These are phyloP conservation scores for Cryptosporidium viatorum DNA, from an alignment of 169 alveolate species.

Conservation along the genomic window DNA sequence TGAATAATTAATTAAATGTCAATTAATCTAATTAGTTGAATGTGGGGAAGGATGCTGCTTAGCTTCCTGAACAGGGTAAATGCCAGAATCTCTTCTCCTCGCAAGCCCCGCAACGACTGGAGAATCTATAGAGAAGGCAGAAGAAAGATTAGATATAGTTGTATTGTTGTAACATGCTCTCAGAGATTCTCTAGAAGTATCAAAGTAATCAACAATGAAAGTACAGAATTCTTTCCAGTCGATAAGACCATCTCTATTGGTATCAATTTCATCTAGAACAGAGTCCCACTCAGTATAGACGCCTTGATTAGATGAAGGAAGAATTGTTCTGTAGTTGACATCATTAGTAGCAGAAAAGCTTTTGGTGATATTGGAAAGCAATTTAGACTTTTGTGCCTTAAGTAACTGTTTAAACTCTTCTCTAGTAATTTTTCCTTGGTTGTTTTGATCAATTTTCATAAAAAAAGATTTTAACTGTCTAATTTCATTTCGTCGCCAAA, in stretches of 20 bases:
- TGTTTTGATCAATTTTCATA: slow-evolving; percentile 41
- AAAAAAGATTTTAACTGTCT: slow-evolving; percentile 55
- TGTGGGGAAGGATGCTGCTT: neutral
- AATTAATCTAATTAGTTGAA: neutral
- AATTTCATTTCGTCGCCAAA: slow-evolving; percentile 54
- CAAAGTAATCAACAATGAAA: slow-evolving; percentile 35
- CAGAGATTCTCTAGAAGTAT: slow-evolving; percentile 29
- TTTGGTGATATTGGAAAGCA: slow-evolving; percentile 47
- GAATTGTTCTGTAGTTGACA: slow-evolving; percentile 35
- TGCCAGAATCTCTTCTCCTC: neutral
- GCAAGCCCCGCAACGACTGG: neutral
- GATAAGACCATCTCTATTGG: slow-evolving; percentile 41
- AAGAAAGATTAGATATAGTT: neutral
- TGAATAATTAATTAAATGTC: no score
- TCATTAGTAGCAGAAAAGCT: slow-evolving; percentile 31
- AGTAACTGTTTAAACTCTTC: slow-evolving; percentile 52
- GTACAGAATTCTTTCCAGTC: slow-evolving; percentile 65
- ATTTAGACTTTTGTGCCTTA: slow-evolving; percentile 54
- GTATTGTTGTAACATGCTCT: neutral
- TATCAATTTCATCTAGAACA: slow-evolving; percentile 45
- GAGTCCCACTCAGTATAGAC: slow-evolving; percentile 66
- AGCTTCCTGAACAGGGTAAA: neutral
- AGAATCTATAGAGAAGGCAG: neutral
- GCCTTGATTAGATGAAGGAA: slow-evolving; percentile 64
- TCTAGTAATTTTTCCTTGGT: slow-evolving; percentile 29